A percentile compares a stretch with the other conserved stretches of the same genome.
These are phyloP conservation scores for Hypoxylon sp. DNA, from an alignment of 2,329 filamentous ascomycete species.

Conservation along the genomic window DNA sequence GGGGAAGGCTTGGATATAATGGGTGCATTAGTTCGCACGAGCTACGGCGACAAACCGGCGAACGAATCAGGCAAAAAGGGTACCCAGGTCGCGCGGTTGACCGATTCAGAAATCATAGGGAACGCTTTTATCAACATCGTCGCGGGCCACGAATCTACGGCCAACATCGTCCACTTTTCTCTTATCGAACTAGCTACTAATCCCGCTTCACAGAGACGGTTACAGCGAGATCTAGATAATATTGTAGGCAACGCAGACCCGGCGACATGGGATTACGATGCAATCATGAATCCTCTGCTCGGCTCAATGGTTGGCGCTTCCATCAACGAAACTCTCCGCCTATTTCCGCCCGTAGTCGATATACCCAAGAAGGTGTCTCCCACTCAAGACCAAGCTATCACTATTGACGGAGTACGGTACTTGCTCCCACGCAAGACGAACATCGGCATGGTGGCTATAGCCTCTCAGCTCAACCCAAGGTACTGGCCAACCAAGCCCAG, in stretches of 20 bases:
- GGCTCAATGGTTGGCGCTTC: constrained; percentile 79
- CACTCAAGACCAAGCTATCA: constrained; percentile 68
- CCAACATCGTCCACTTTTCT: constrained; percentile 80
- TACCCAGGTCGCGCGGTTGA: constrained; percentile 59
- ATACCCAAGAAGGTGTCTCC: constrained; percentile 77
- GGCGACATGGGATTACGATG: constrained; percentile 79
- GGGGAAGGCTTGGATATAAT: constrained; percentile 67
- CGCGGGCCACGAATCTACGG: constrained; percentile 86
- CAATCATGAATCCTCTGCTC: constrained; percentile 74
- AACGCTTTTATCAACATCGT: constrained; percentile 79
- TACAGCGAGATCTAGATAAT: constrained; percentile 78
- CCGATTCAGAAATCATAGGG: constrained; percentile 76
- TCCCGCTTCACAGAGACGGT: constrained; percentile 71
- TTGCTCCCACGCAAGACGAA: constrained; percentile 65
- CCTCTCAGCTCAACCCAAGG: constrained; percentile 76
- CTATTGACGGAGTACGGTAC: constrained; percentile 65
- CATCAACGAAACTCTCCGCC: constrained; percentile 82
- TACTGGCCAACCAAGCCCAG: constrained; percentile 76
- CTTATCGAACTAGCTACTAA: constrained; percentile 77
- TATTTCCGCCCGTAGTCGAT: constrained; percentile 78
- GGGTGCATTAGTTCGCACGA: constrained; percentile 64
- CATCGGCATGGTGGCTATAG: constrained; percentile 70
- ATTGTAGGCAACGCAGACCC: constrained; percentile 73
- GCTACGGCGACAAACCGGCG: constrained; percentile 53
- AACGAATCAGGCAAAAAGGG: constrained; percentile 42